Evolutionary conservation across 2,329 filamentous ascomycete genomes (phyloP).

Genomic region (Aspergillus sp.): DNA sequence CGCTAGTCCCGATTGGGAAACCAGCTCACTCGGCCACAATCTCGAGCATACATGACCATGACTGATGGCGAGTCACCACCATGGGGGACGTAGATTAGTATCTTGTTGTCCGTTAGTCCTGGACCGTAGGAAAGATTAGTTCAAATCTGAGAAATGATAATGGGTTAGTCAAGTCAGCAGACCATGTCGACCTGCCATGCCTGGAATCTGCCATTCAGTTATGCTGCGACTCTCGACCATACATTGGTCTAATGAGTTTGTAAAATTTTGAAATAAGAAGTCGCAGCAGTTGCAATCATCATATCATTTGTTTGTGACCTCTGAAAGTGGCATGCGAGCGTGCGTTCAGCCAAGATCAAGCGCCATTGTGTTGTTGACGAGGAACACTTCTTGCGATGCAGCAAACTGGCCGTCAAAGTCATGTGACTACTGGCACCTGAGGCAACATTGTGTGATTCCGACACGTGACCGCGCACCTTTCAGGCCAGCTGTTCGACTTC

Average conservation of each 20-base stretch:
- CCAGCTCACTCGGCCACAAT: conserved; percentile 11
- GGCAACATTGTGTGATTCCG: neutral
- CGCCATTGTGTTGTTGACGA: neutral
- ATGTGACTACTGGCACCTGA: neutral
- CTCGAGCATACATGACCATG: conserved; percentile 4
- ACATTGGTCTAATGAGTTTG: neutral
- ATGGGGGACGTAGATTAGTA: neutral
- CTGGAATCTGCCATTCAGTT: neutral
- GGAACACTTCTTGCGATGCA: neutral
- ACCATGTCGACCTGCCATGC: neutral
- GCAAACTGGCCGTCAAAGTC: neutral
- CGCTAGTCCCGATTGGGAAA: conserved; percentile 34
- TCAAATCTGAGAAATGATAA: conserved; percentile 2
- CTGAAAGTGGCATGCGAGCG: neutral
- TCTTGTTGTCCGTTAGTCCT: neutral
- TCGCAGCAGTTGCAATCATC: neutral
- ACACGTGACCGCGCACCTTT: conserved; percentile 15
- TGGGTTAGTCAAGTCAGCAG: neutral
- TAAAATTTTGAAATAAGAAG: too few species aligned
- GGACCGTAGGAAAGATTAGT: neutral
- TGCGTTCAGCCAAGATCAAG: neutral
- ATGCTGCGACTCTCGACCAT: neutral
- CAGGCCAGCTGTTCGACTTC: conserved; percentile 21
- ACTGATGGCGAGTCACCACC: neutral
- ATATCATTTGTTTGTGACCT: neutral